Percentiles rank a stretch among this genome's conserved stretches.
phyloP scores from a whole-genome alignment of 768 basidiomycete species.

The Hericium alpestre region DNA sequence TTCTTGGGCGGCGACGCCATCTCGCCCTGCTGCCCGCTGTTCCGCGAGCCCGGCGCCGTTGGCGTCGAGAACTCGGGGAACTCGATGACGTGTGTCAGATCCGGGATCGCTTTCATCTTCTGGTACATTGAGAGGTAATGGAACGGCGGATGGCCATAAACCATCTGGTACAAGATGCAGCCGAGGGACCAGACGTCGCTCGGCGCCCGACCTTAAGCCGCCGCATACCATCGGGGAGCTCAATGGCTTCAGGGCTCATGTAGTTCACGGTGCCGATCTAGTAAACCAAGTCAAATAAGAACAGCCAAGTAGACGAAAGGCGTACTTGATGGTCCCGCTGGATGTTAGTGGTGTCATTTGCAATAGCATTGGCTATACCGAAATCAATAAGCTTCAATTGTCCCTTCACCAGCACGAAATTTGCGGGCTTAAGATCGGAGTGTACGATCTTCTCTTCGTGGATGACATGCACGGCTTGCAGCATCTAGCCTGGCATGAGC shows the following conservation, averaged over 20 bases:
- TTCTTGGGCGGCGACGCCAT: conserved; percentile 37
- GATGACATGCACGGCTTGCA: conserved; percentile 96
- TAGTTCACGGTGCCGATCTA: conserved; percentile 97
- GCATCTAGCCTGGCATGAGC: conserved; percentile 52
- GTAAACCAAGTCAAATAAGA: not conserved
- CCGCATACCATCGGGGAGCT: conserved; percentile 75
- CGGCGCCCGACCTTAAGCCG: conserved; percentile 88
- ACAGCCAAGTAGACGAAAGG: not conserved
- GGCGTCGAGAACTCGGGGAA: conserved; percentile 66
- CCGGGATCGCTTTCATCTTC: conserved; percentile 92
- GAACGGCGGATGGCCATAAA: conserved; percentile 92
- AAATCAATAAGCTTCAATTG: conserved; percentile 97
- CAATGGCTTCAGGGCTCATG: conserved; percentile 97
- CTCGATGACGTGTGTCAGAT: conserved; percentile 64
- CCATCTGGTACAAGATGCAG: conserved; percentile 97
- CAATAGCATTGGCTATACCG: conserved; percentile 98
- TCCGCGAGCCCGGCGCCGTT: conserved; percentile 20
- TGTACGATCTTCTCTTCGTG: conserved; percentile 99
- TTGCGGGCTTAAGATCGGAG: conserved; percentile 96
- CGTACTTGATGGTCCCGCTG: conserved; percentile 88
- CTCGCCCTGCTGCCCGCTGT: conserved; percentile 19
- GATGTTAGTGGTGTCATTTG: conserved; percentile 97
- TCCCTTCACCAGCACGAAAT: conserved; percentile 93
- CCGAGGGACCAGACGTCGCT: conserved; percentile 98
- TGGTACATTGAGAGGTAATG: conserved; percentile 70